Base-by-base conservation (phyloP, 441 rosid species). In the Jatropha podagrica region DNA sequence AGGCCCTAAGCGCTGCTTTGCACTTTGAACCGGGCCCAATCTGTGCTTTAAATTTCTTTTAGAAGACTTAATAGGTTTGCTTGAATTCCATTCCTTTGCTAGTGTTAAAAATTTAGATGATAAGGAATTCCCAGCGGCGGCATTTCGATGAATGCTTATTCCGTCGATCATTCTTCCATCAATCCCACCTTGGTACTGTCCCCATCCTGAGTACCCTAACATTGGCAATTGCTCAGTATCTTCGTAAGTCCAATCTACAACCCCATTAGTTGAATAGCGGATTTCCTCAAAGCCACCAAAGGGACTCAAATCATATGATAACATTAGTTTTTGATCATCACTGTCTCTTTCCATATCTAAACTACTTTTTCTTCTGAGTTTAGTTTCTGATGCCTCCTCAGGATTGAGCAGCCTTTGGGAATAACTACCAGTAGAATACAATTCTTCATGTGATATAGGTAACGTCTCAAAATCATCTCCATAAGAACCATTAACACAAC, bases 11-110 rank as follows among this genome's bases (percentile, higher is more conserved):
- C 79, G 74, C 48, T 74, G 77, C 48, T 55, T 72, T 41, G 61
- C 68, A 49, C 69, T 75, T 27, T 54, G 51, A 71, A 64, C 49
- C 40, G 68, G 76, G 49, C 81, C 74, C 62, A 77, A 37, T n/a
- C 81, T 49, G 27, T 71, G 62, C 82, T 51, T 80, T n/a, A 85
- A 37, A 68, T 80, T 71, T 17, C 74, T 42, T 62, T 42, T 69
- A 11, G 79, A 23, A 65, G 76, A 72, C 27, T 51, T 65, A 65
- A 3, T 38, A 61, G 46, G 74, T 58, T 79, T 71, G 65, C 63
- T 66, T 37, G 71, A 44, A 78, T 18, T 74, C 65, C 75, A 68
- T 74, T 76, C 77, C 42, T 54, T 56, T 32, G 54, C 42, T 67
- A 56, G 41, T 42, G 41, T 58, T 56, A 18, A 44, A 56, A 49